Base-by-base conservation (phyloP, 2,329 filamentous ascomycete species). In the Myriangium duriaei region DNA sequence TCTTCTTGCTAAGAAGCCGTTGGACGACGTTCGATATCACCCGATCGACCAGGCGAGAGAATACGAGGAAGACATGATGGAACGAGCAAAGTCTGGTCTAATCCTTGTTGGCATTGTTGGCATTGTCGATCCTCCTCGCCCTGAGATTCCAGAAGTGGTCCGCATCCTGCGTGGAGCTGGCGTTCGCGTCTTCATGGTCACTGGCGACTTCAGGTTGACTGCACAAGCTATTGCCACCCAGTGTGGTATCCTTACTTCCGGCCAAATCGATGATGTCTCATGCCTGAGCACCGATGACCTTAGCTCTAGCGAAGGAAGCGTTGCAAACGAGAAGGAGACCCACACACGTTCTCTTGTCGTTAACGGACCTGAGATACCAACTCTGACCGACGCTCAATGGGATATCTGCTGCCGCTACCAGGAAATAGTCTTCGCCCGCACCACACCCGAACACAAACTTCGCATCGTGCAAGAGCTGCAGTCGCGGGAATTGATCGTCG, bases 111-210 rank as follows among this genome's bases (percentile, higher is more conserved):
- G 74, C 4, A 54, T 77, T 1, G 64, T 76, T 28, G 72, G 65
- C 9, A 71, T 77, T 34, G 66, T 74, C 18, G 73, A 78, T 48
- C 73, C 73, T 14, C 71, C 71, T 15, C 63, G 72, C 34, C 64
- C 71, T 17, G 74, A 77, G 47, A 76, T 76, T 19, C 68, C 72
- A 0, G 63, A 64, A 10, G 72, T 76, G 1, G 61, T 76, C 17
- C 60, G 63, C n/a, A 81, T 71, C 1, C 64, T 85, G 11, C 71
- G 79, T 10, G 65, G 71, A 1, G 81, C 82, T 3, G 78, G 79
- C 1, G 79, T 87, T 38, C 67, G 76, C n/a, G 75, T 85, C 18
- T 79, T 81, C 56, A 87, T 87, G 81, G 81, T 86, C 0, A 87
- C 81, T 1, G 80, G 81, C 7, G 81, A 87, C 51, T 85, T 81